phyloP scores from a whole-genome alignment of 2,329 filamentous ascomycete genomes.

The Trichoderma simmonsii region DNA sequence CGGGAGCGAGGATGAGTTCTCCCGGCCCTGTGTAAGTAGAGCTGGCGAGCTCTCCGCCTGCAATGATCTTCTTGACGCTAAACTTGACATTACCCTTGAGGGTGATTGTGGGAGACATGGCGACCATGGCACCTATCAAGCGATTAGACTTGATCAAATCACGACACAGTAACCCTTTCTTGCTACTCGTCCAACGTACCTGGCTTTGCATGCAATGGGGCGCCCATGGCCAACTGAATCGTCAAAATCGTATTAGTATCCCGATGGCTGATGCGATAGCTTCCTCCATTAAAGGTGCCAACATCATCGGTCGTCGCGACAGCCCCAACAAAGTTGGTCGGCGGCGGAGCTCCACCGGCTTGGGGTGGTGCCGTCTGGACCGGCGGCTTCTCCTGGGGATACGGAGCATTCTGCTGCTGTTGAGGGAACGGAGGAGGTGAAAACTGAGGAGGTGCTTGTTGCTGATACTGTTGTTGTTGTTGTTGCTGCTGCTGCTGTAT shows the following conservation, averaged over 20 bases:
- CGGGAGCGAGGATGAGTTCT: constrained; percentile 80
- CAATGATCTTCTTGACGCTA: constrained; percentile 84
- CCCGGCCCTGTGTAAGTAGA: constrained; percentile 87
- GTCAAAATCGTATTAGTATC: constrained; percentile 89
- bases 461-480: constrained; percentile 13
- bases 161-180: too few relatives aligned
- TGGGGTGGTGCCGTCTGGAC: constrained; percentile 22
- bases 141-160: background rate
- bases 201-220: constrained; percentile 76
- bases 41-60: constrained; percentile 72
- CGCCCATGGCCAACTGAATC: constrained; percentile 83
- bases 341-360: constrained; percentile 40
- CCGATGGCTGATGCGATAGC: constrained; percentile 87
- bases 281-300: constrained; percentile 96
- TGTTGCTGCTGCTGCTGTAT: constrained; percentile 32
- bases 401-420: constrained; percentile 29
- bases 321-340: constrained; percentile 59
- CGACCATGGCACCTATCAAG: constrained; percentile 76
- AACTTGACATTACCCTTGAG: constrained; percentile 83
- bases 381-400: constrained; percentile 10
- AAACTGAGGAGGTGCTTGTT: constrained; percentile 21
- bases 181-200: constrained; percentile 41
- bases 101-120: constrained; percentile 86
- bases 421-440: constrained; percentile 31
- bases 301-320: constrained; percentile 72